Evolutionary conservation across 2,329 filamentous ascomycete genomes (phyloP).

Genomic region (Colletotrichum sidae): DNA sequence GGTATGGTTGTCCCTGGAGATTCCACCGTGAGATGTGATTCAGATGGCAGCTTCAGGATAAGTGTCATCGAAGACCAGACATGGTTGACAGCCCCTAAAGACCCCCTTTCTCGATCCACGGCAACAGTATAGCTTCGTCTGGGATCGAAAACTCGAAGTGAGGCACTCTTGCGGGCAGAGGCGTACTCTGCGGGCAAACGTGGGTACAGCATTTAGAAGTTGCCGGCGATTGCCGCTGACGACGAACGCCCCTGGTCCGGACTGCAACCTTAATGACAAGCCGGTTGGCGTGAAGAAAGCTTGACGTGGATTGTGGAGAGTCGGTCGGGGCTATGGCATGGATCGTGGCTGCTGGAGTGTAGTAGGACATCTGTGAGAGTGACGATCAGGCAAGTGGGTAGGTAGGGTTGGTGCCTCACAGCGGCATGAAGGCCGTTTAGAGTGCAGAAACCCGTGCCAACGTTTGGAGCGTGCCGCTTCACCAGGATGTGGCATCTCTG

Average conservation of each 20-base stretch:
- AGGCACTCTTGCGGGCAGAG: neutral
- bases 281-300: constrained; percentile 26
- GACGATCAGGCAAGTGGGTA: constrained; percentile 36
- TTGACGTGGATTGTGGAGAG: constrained; percentile 23
- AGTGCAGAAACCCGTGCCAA: constrained; percentile 30
- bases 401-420: constrained; percentile 30
- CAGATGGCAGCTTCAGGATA: constrained; percentile 4
- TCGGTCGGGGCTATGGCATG: neutral
- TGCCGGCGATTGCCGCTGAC: constrained; percentile 10
- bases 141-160: constrained; percentile 26
- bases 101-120: constrained; percentile 12
- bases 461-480: constrained; percentile 30
- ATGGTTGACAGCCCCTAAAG: constrained; percentile 4
- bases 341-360: constrained; percentile 18
- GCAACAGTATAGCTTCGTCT: neutral
- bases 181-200: neutral
- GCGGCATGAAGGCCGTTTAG: constrained; percentile 28
- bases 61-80: constrained; percentile 1
- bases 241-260: constrained; percentile 8
- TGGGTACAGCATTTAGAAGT: neutral
- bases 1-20: no score
- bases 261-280: constrained; percentile 19
- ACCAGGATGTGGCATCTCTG: constrained; percentile 27
- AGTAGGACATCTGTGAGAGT: constrained; percentile 26
- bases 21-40: constrained; percentile 14